These are phyloP conservation scores for Fonsecaea pedrosoi DNA, from an alignment of 2,329 filamentous ascomycete genomes.

Conservation along the genomic window DNA sequence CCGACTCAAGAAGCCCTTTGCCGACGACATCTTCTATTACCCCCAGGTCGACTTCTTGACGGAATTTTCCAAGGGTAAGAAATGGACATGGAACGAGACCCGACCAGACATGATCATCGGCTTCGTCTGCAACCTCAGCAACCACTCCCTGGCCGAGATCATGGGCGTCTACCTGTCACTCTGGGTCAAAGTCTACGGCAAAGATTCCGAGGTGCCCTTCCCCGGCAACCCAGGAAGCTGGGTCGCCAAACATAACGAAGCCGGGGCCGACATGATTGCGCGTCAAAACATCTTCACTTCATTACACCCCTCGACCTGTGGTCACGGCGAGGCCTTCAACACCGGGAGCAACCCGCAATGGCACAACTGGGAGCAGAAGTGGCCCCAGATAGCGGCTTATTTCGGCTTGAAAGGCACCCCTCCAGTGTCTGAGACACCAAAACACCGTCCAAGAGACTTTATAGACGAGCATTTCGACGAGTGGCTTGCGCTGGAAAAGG, in stretches of 20 bases:
- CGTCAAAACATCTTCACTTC: constrained; percentile 43
- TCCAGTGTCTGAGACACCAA: neutral
- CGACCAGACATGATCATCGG: constrained; percentile 45
- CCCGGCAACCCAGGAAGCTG: constrained; percentile 39
- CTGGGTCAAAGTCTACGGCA: constrained; percentile 40
- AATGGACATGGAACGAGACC: constrained; percentile 49
- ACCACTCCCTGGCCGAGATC: constrained; percentile 42
- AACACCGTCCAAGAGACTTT: neutral
- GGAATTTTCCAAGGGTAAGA: constrained; percentile 38
- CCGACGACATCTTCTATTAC: constrained; percentile 45
- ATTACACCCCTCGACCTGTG: constrained; percentile 37
- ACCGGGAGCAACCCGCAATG: constrained; percentile 36
- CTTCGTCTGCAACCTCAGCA: constrained; percentile 43
- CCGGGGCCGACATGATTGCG: constrained; percentile 41
- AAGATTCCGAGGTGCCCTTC: constrained; percentile 39
- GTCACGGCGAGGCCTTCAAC: constrained; percentile 40
- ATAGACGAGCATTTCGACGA: neutral
- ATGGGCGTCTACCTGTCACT: constrained; percentile 44
- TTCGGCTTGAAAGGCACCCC: neutral
- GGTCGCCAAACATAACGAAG: constrained; percentile 39
- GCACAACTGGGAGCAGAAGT: too few relatives aligned
- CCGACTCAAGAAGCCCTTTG: constrained; percentile 42
- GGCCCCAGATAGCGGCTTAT: too few relatives aligned
- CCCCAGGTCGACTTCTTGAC: constrained; percentile 39
- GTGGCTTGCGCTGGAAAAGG: neutral